Evolutionary conservation across 768 basidiomycete species (phyloP), one percentile per base, ranked within the genome.

Genomic region (Naematelia encephala): DNA sequence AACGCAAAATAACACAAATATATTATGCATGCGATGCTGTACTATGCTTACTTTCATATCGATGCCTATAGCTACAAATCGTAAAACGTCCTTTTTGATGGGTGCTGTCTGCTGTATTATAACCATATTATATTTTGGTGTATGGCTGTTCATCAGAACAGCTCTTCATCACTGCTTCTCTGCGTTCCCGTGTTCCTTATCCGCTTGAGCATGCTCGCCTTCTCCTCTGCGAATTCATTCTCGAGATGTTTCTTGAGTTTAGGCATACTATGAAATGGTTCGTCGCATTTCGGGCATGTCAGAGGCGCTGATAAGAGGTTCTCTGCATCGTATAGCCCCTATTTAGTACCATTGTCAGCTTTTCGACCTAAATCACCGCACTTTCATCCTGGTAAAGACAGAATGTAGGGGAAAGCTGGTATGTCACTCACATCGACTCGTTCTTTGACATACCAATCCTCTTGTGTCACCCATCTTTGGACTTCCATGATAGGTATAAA

Each of bases 401-500:
- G 13, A 48, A 22, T 10, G 47, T 22, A 48, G 47, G 13, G 22
- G 51, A 25, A n/a, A 21, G 25, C n/a, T n/a, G n/a, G n/a, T n/a
- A n/a, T n/a, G n/a, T 5, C 10, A 54, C 66, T 61, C 54, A 72
- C 70, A 21, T 61, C 51, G 1, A 66, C 61, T 28, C 62, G 56
- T 10, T 63, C 61, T 10, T 46, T 46, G 14, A 67, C 62, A 16
- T 52, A 51, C 34, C 56, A 50, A 11, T 65, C 64, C 30, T 68
- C 64, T 12, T 49, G 30, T 30, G 61, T 46, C 0, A 72, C 44
- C 90, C 90, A 91, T 1, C 82, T 81, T 45, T 89, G 78, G n/a
- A 94, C 87, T 10, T 90, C 85, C 51, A 85, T 81, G 16, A 92
- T 77, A 60, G 85, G 83, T 2, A 93, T 69, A 78, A 94, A 93